Percentiles rank a stretch among this genome's conserved stretches.
phyloP scores from a whole-genome alignment of 2,329 filamentous ascomycete genomes.

The Thelonectria blattea region DNA sequence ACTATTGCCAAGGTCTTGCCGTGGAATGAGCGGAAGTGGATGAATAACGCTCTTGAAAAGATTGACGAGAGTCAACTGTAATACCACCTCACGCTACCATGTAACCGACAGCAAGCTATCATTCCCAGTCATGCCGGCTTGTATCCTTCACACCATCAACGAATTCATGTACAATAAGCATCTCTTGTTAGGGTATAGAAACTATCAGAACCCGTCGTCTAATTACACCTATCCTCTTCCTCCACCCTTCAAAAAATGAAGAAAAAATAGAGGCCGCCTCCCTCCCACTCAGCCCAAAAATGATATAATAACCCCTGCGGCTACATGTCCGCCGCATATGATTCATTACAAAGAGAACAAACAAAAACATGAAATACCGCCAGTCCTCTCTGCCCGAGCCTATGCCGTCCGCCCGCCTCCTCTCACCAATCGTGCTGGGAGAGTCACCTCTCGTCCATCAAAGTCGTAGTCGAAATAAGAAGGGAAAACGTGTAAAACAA shows the following conservation, averaged over 20 bases:
- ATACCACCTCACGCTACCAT: too few species aligned
- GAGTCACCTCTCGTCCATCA: constrained; percentile 20
- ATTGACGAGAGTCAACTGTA: constrained; percentile 16
- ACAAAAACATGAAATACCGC: constrained; percentile 31
- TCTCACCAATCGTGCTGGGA: constrained; percentile 12
- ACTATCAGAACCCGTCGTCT: constrained; percentile 39
- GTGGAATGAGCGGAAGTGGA: constrained; percentile 56
- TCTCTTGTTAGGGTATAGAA: constrained; percentile 40
- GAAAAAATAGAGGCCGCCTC: constrained; percentile 16
- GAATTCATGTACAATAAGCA: constrained; percentile 30
- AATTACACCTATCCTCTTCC: constrained; percentile 42
- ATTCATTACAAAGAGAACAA: constrained; percentile 42
- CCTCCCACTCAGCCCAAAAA: constrained; percentile 15
- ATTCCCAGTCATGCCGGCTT: background rate
- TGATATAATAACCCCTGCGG: constrained; percentile 28
- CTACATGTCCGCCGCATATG: constrained; percentile 41
- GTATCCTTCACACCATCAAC: background rate
- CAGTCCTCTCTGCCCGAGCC: constrained; percentile 14
- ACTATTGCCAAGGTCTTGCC: constrained; percentile 70
- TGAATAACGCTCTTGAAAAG: constrained; percentile 52
- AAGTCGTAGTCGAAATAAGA: constrained; percentile 29
- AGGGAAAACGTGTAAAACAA: constrained; percentile 23
- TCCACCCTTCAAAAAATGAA: constrained; percentile 10
- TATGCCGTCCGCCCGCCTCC: constrained; percentile 17
- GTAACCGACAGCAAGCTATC: constrained; percentile 3